phyloP scores from a whole-genome alignment of 2,329 filamentous ascomycete genomes.

The Pleurostoma richardsiae region DNA sequence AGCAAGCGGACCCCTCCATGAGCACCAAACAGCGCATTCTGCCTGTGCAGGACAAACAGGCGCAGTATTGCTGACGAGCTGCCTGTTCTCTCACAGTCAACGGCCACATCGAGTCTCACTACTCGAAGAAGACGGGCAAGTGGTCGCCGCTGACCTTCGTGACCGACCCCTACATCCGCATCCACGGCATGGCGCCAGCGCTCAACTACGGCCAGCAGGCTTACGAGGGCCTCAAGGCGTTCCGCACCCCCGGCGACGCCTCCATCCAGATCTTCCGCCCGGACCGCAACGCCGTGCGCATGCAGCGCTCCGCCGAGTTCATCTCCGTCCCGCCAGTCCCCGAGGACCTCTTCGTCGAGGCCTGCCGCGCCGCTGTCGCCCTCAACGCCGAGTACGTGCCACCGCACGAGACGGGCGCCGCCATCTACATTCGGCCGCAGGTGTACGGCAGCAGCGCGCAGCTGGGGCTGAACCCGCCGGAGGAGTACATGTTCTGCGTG shows the following conservation, averaged over 20 bases:
- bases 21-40: too few species aligned
- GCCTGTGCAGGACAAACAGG: too few species aligned
- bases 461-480: slow-evolving; percentile 77
- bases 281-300: slow-evolving; percentile 73
- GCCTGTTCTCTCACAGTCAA: slow-evolving; percentile 57
- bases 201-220: slow-evolving; percentile 98
- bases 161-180: slow-evolving; percentile 73
- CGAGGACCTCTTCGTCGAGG: slow-evolving; percentile 67
- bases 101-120: slow-evolving; percentile 87
- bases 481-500: slow-evolving; percentile 88
- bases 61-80: not conserved
- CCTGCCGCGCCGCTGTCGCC: slow-evolving; percentile 74
- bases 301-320: slow-evolving; percentile 79
- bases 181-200: slow-evolving; percentile 92
- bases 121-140: slow-evolving; percentile 65
- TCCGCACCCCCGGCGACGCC: slow-evolving; percentile 67
- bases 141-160: slow-evolving; percentile 80
- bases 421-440: slow-evolving; percentile 88
- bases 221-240: slow-evolving; percentile 97
- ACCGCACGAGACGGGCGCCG: slow-evolving; percentile 80
- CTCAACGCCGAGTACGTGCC: slow-evolving; percentile 90
- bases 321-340: slow-evolving; percentile 82
- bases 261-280: slow-evolving; percentile 85
- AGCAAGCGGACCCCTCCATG: slow-evolving; percentile 12
- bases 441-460: slow-evolving; percentile 85